phyloP scores from a whole-genome alignment of 2,329 filamentous ascomycete genomes.

The Pyricularia sp. region DNA sequence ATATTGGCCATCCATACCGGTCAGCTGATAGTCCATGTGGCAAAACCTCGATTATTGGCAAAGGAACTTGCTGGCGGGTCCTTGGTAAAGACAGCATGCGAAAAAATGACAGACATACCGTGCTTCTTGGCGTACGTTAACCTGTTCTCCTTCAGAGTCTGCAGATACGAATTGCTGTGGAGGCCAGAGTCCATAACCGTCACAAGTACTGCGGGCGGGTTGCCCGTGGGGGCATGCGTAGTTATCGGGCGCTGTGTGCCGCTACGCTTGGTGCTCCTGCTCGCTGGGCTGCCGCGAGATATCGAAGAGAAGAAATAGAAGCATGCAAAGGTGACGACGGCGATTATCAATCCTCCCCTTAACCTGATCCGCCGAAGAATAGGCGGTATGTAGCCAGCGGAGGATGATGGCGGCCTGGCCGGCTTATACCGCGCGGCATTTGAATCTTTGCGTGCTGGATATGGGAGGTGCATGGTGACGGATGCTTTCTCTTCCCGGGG shows the following conservation, averaged over 20 bases:
- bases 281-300: background rate
- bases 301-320: slow-evolving; percentile 31
- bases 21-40: slow-evolving; percentile 7
- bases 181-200: slow-evolving; percentile 53
- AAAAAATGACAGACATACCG: slow-evolving; percentile 42
- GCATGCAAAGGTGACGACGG: slow-evolving; percentile 46
- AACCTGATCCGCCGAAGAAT: slow-evolving; percentile 48
- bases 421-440: slow-evolving; percentile 59
- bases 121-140: slow-evolving; percentile 74
- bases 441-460: slow-evolving; percentile 74
- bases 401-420: slow-evolving; percentile 36
- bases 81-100: background rate
- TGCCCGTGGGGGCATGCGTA: slow-evolving; percentile 32
- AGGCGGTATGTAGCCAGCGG: slow-evolving; percentile 19
- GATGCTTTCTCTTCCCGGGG: background rate
- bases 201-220: slow-evolving; percentile 52
- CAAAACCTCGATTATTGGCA: too few relatives aligned
- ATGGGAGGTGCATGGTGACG: slow-evolving; percentile 70
- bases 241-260: slow-evolving; percentile 3
- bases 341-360: slow-evolving; percentile 44
- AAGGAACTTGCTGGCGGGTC: background rate
- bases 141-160: slow-evolving; percentile 69
- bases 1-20: background rate
- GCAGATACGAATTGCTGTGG: slow-evolving; percentile 53
- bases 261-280: background rate